A percentile compares a stretch with the other conserved stretches of the same genome.
Evolutionary conservation across 345 rosid species (phyloP).

Genomic region (Pugionium cornutum): DNA sequence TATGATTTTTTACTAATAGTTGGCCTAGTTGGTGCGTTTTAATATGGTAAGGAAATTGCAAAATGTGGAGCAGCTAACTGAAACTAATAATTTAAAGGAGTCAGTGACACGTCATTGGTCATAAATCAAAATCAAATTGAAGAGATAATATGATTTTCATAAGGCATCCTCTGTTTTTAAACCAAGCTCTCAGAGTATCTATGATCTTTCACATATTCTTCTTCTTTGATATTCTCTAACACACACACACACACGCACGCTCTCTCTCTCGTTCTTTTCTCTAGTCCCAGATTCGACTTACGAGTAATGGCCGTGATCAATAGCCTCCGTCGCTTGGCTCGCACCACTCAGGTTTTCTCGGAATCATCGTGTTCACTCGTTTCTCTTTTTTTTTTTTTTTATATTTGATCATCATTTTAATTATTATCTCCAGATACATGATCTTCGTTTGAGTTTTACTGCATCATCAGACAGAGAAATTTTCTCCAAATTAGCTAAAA

Average conservation of each 20-base stretch:
- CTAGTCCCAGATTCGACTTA: neutral
- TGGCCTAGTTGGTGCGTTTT: slow-evolving; percentile 24
- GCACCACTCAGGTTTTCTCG: slow-evolving; percentile 33
- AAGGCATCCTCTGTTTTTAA: neutral
- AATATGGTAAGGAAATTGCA: neutral
- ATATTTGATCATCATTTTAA: neutral
- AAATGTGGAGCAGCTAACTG: neutral
- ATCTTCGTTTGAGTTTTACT: no score
- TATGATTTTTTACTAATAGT: neutral
- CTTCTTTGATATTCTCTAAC: slow-evolving; percentile 2
- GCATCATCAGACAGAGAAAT: no score
- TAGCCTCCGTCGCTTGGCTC: slow-evolving; percentile 39
- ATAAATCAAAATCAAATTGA: slow-evolving; percentile 9
- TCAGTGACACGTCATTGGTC: slow-evolving; percentile 31
- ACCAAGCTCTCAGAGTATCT: neutral
- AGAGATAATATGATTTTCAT: neutral
- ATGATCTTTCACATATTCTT: neutral
- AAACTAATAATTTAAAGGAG: neutral
- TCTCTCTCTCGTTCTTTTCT: no score
- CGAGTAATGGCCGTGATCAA: slow-evolving; percentile 30
- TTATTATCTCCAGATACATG: no score
- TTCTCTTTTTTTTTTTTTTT: neutral
- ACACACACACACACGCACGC: no score
- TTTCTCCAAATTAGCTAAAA: neutral
- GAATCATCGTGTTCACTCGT: no score